Base-by-base conservation (phyloP, 441 rosid species). In the Flueggea neowawraea region DNA sequence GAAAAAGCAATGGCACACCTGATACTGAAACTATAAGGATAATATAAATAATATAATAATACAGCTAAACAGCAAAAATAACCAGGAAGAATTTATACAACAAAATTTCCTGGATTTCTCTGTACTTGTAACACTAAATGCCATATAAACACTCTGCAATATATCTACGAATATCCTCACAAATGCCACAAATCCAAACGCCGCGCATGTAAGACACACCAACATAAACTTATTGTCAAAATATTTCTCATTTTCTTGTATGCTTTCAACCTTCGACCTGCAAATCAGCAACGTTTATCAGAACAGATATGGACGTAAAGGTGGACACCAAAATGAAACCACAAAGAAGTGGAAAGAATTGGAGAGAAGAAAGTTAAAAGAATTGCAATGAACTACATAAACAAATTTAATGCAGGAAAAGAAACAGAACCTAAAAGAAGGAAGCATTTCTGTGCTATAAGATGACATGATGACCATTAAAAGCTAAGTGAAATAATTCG, bases 221-320 rank as follows among this genome's bases (percentile, higher is more conserved):
- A 59, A 55, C 15, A 86, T 70, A 53, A 85, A 80, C 87, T 88
- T 88, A 47, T 83, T 86, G 84, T 90, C 92, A 82, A 92, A 71
- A 7, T 78, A 82, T 17, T 16, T 70, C 63, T 87, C 85, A 68
- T 74, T 79, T 52, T 74, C 81, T 66, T 2, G 55, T 62, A 88
- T 79, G 56, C 65, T 75, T 69, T 87, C 89, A 41, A 84, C 76
- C 67, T 83, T 77, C 10, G 62, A 70, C 71, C 92, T 92, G 85
- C 75, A 73, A 51, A 71, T 47, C 49, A 58, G 41, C 15, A 13
- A 5, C 45, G 62, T 12, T 22, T 8, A 28, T 74, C 32, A 68
- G 63, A 51, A 63, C 15, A 9, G 41, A 36, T 36, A 36, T 36
- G 41, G 41, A 8, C 41, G 9, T 36, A 36, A 8, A 36, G 12